A percentile compares a stretch with the other conserved stretches of the same genome.
These are phyloP conservation scores for Plasmodium knowlesi DNA, from an alignment of 169 alveolate species.

Conservation along the genomic window DNA sequence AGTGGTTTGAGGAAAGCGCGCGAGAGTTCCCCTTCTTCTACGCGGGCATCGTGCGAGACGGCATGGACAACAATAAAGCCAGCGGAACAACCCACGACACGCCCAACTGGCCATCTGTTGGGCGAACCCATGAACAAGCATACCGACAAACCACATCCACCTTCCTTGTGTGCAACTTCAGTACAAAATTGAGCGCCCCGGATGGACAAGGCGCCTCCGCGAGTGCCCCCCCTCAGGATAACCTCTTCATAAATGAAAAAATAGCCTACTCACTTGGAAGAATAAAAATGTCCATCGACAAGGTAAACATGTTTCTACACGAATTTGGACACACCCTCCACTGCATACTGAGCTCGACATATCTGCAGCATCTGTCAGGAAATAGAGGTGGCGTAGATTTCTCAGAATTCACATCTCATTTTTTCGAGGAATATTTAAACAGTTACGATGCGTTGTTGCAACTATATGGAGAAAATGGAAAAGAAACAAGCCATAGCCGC, in stretches of 20 bases:
- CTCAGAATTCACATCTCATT: slow-evolving; percentile 86
- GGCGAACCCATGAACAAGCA: not conserved
- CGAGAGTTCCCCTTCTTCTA: slow-evolving; percentile 37
- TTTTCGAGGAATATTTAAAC: slow-evolving; percentile 79
- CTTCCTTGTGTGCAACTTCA: slow-evolving; percentile 79
- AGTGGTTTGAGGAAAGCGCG: slow-evolving; percentile 43
- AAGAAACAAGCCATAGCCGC: not conserved
- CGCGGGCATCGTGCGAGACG: slow-evolving; percentile 39
- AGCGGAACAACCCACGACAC: not conserved
- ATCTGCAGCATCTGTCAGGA: slow-evolving; percentile 85
- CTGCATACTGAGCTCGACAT: slow-evolving; percentile 81
- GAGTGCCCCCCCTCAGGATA: not conserved
- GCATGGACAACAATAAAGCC: not conserved
- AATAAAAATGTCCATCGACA: slow-evolving; percentile 69
- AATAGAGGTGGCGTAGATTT: slow-evolving; percentile 86
- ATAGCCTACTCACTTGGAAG: slow-evolving; percentile 9
- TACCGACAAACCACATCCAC: slow-evolving; percentile 83
- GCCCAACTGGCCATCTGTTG: not conserved
- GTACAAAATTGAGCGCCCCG: slow-evolving; percentile 1
- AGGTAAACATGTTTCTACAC: slow-evolving; percentile 80
- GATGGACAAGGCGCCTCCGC: not conserved
- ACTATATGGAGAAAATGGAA: slow-evolving; percentile 2
- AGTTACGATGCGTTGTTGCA: slow-evolving; percentile 29
- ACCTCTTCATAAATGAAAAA: not conserved
- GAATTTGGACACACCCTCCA: slow-evolving; percentile 87